Evolutionary conservation across 2,329 filamentous ascomycete species (phyloP).

Genomic region (Venturia oleaginea): DNA sequence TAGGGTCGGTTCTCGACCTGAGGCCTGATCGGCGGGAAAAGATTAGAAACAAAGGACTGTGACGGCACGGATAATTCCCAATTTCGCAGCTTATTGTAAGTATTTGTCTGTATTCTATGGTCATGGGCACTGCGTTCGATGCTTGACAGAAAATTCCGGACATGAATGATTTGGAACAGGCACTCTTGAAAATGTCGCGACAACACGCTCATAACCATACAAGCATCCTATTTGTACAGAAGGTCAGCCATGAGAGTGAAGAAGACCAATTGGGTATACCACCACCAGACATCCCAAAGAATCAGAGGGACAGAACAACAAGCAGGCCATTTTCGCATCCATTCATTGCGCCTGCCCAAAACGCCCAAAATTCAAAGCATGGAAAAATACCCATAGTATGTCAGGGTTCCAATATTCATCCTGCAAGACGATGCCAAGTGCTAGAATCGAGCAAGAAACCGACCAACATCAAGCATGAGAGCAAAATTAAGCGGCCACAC

Average conservation of each 20-base stretch:
- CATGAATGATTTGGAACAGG: neutral
- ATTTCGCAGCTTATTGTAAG: too few species aligned
- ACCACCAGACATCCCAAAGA: neutral
- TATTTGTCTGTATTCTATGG: too few species aligned
- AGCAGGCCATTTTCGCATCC: neutral
- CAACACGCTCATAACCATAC: neutral
- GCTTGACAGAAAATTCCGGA: neutral
- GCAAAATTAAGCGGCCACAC: neutral
- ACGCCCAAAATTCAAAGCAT: neutral
- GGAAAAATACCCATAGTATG: neutral
- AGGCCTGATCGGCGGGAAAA: too few species aligned
- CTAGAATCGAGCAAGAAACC: neutral
- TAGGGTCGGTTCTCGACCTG: too few species aligned
- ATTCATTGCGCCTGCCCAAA: neutral
- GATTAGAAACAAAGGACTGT: too few species aligned
- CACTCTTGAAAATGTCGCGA: neutral
- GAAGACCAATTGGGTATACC: slow-evolving; percentile 4
- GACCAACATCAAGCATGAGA: neutral
- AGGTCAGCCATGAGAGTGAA: neutral
- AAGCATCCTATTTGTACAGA: slow-evolving; percentile 7
- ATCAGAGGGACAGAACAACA: neutral
- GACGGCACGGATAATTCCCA: too few species aligned
- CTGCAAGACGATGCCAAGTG: neutral
- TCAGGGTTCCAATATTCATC: neutral
- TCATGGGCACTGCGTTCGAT: neutral